Evolutionary conservation across 345 rosid genomes (phyloP).

Genomic region (Lepidium africanum): DNA sequence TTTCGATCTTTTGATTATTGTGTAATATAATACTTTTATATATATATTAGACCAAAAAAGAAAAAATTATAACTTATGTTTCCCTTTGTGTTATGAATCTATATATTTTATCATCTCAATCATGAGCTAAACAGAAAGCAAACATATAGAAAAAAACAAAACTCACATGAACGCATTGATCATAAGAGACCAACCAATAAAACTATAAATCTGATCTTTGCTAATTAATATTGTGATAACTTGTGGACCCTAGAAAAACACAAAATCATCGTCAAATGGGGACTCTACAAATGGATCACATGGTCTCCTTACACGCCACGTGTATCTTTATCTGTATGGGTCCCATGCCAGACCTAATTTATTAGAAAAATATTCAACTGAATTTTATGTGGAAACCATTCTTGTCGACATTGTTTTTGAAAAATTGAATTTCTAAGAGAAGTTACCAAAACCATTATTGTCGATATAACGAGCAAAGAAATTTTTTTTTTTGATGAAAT

Average conservation of each 20-base stretch:
- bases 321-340: background rate
- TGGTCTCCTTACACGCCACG: conserved; percentile 14
- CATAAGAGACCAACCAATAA: conserved; percentile 10
- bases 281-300: conserved; percentile 20
- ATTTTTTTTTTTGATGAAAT: no score
- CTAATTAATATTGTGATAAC: background rate
- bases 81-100: no score
- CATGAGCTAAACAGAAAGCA: background rate
- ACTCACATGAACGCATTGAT: conserved; percentile 13
- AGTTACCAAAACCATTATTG: no score
- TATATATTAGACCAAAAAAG: no score
- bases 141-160: background rate
- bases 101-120: background rate
- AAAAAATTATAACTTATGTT: no score
- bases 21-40: no score
- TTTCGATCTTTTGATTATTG: no score
- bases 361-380: no score
- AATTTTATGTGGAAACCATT: no score
- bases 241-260: background rate
- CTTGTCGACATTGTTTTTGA: no score
- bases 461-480: no score
- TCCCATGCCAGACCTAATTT: background rate
- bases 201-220: background rate
- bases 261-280: background rate
- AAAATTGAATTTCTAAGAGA: no score